Base-by-base conservation (phyloP, 495 filamentous ascomycete species). In the Tricharina praecox region DNA sequence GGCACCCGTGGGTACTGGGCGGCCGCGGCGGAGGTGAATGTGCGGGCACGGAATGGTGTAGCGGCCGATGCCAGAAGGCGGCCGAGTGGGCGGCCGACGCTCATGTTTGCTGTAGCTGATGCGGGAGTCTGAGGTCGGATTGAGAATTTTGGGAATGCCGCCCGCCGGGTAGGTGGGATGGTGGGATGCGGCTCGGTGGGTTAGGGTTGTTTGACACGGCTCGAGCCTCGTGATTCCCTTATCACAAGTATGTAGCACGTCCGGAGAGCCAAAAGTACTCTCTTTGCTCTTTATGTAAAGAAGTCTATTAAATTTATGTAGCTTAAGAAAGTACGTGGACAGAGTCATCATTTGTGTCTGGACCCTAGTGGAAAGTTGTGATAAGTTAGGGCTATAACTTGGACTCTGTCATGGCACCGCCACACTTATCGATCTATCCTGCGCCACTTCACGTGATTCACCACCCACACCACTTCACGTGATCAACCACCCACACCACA, bases 51-150 rank as follows among this genome's bases (percentile, higher is more conserved):
- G 61, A 47, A 55, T 56, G 7, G 66, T 58, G 30, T 50, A 53
- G 28, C 60, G 65, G 50, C 37, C 58, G 55, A 7, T 49, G 53
- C 48, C 45, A 77, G 67, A 37, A 78, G 66, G 60, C 73, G 74
- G 69, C 67, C 60, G 60, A 71, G 69, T 23, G 77, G 70, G 33
- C 76, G 70, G 54, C 68, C 63, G 64, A 70, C 61, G 58, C 66
- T 78, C 77, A 80, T 81, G 47, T 45, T 57, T n/a, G n/a, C n/a
- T 25, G 41, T 23, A 44, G 16, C 3, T 10, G 13, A 13, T 23
- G 41, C 7, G 5, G 36, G 19, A 21, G 36, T 5, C 36, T 5
- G 36, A 16, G 28, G 13, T 32, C 15, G n/a, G n/a, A n/a, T n/a
- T n/a, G n/a, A n/a, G n/a, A 30, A 44, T 44, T 44, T 44, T 23